phyloP scores from a whole-genome alignment of 306 rosid genomes.

The Aeschynomene evenia region DNA sequence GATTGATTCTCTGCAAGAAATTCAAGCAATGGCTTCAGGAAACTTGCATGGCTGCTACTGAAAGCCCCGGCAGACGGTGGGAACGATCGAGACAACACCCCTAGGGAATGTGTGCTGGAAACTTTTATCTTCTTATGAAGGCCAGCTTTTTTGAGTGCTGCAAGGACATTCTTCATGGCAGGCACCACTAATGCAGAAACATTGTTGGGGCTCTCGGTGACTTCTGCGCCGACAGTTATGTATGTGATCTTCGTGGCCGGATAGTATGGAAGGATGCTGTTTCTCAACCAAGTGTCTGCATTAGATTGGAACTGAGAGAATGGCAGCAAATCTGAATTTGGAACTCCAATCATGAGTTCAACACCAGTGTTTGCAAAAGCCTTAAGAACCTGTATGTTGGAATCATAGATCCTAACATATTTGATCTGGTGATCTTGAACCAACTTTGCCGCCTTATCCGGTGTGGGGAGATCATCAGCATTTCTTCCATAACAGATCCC shows the following conservation, averaged over 20 bases:
- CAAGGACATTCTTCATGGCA: slow-evolving; percentile 86
- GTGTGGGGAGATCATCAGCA: slow-evolving; percentile 96
- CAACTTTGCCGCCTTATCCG: slow-evolving; percentile 86
- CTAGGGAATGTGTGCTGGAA: slow-evolving; percentile 90
- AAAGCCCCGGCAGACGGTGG: slow-evolving; percentile 99
- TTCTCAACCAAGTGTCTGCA: slow-evolving; percentile 85
- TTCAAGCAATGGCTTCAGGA: slow-evolving; percentile 90
- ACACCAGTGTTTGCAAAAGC: slow-evolving; percentile 91
- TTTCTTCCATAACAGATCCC: slow-evolving; percentile 97
- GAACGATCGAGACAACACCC: slow-evolving; percentile 87
- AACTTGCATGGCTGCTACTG: slow-evolving; percentile 77
- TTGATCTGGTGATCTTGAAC: slow-evolving; percentile 82
- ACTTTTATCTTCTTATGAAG: slow-evolving; percentile 78
- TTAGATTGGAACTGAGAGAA: slow-evolving; percentile 94
- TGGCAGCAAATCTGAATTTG: slow-evolving; percentile 76
- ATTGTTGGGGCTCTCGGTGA: slow-evolving; percentile 68
- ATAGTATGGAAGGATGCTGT: slow-evolving; percentile 85
- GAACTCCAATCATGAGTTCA: slow-evolving; percentile 89
- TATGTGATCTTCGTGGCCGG: slow-evolving; percentile 83
- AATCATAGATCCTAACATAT: slow-evolving; percentile 79
- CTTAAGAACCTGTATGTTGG: slow-evolving; percentile 82
- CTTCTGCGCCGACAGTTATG: slow-evolving; percentile 95
- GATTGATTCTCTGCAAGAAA: slow-evolving; percentile 91
- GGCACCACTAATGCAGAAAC: slow-evolving; percentile 74
- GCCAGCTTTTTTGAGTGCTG: slow-evolving; percentile 79